phyloP scores from a whole-genome alignment of 2,329 filamentous ascomycete genomes.

The Rhinocladiella mackenziei region DNA sequence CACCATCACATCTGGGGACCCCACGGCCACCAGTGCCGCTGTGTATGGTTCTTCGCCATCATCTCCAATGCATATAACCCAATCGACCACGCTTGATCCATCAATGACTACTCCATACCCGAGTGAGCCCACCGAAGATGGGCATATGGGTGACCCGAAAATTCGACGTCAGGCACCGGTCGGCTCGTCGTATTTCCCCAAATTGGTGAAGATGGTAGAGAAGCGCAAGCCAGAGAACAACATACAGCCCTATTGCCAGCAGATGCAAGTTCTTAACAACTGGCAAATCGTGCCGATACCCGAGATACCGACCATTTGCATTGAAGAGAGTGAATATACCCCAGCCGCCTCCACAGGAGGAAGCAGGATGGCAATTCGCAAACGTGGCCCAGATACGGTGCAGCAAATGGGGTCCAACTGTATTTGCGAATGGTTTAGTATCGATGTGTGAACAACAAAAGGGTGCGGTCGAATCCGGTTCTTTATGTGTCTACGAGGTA shows the following conservation, averaged over 20 bases:
- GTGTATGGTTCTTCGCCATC: constrained; percentile 1
- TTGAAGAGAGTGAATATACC: constrained; percentile 25
- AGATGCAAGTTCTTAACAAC: constrained; percentile 58
- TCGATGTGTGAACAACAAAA: not conserved
- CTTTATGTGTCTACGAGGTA: constrained; percentile 22
- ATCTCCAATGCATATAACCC: constrained; percentile 5
- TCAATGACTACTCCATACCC: constrained; percentile 27
- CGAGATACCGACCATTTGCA: constrained; percentile 21
- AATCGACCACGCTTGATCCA: constrained; percentile 15
- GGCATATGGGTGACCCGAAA: constrained; percentile 22
- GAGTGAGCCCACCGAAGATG: constrained; percentile 19
- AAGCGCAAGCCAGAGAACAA: constrained; percentile 49
- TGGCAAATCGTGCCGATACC: constrained; percentile 41
- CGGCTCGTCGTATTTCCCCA: constrained; percentile 44
- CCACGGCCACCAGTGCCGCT: constrained; percentile 16
- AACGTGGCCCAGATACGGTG: constrained; percentile 5
- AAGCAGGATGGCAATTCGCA: constrained; percentile 7
- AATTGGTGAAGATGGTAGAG: constrained; percentile 63
- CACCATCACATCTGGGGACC: constrained; percentile 23
- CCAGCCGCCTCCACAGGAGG: constrained; percentile 5
- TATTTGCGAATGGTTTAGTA: constrained; percentile 29
- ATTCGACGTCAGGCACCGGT: constrained; percentile 24
- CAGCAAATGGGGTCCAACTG: constrained; percentile 27
- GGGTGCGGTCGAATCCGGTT: not conserved
- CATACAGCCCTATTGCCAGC: constrained; percentile 55